Percentiles rank a stretch among this genome's conserved stretches.
Evolutionary conservation across 345 rosid genomes (phyloP).

Genomic region (Crucihimalaya himalaica): DNA sequence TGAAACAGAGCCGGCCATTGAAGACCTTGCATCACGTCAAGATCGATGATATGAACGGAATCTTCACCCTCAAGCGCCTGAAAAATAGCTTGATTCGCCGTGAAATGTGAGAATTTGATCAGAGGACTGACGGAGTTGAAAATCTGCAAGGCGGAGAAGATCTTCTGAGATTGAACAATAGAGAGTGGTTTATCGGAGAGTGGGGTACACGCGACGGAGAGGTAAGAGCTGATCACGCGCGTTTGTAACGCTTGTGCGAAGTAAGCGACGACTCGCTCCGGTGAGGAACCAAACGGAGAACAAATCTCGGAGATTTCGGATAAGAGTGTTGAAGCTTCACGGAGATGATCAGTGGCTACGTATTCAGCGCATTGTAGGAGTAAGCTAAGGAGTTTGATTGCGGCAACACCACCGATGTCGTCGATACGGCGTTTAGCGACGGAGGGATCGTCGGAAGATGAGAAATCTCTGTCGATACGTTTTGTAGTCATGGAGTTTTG

Average conservation of each 20-base stretch:
- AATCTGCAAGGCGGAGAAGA: slow-evolving; percentile 80
- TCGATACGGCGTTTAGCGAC: slow-evolving; percentile 48
- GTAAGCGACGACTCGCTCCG: slow-evolving; percentile 89
- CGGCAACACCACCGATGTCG: slow-evolving; percentile 11
- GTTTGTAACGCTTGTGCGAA: slow-evolving; percentile 81
- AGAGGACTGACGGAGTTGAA: slow-evolving; percentile 79
- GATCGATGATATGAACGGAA: slow-evolving; percentile 83
- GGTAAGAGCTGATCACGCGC: slow-evolving; percentile 80
- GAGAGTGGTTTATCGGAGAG: slow-evolving; percentile 54
- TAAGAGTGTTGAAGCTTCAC: slow-evolving; percentile 64
- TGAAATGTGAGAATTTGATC: slow-evolving; percentile 91
- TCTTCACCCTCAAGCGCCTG: slow-evolving; percentile 85
- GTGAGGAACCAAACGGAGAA: slow-evolving; percentile 89
- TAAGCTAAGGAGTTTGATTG: slow-evolving; percentile 70
- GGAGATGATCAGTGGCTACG: slow-evolving; percentile 77
- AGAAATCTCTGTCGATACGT: slow-evolving; percentile 35
- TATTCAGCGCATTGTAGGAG: slow-evolving; percentile 90
- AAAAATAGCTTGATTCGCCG: slow-evolving; percentile 93
- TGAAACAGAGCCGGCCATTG: slow-evolving; percentile 99
- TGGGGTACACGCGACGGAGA: slow-evolving; percentile 57
- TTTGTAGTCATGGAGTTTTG: slow-evolving; percentile 44
- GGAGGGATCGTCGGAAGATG: slow-evolving; percentile 54
- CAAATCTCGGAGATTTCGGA: slow-evolving; percentile 77
- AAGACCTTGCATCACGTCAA: slow-evolving; percentile 97
- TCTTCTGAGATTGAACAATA: slow-evolving; percentile 60